Evolutionary conservation across 2,329 filamentous ascomycete genomes (phyloP), one percentile per base, ranked within the genome.

Genomic region (Grosmannia serpens): DNA sequence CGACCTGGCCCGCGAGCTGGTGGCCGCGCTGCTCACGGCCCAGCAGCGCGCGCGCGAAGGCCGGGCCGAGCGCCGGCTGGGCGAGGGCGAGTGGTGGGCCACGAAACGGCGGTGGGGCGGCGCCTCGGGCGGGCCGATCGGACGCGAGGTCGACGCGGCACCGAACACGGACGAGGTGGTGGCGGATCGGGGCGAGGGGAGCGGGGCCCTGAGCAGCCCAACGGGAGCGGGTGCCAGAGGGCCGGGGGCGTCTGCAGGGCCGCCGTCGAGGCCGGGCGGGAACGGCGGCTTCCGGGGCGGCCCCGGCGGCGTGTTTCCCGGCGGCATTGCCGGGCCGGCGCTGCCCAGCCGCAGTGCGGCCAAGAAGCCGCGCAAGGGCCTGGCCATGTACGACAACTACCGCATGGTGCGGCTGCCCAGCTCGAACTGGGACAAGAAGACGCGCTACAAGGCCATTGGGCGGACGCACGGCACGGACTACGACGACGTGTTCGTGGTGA

Each of bases 401-500:
- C 77, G 83, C 59, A 84, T 82, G 75, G 73, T 86, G 51, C 75
- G 80, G 2, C 79, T 78, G 10, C 83, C 83, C 0, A 70, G 78
- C 11, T 71, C 75, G 8, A 78, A 75, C 26, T 86, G 83, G 83
- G 83, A 86, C 65, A 74, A 73, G 59, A 84, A 83, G 69, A 76
- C 78, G 33, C 73, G 75, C 38, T 86, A 85, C 66, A 69, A 74
- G 61, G 75, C 81, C 26, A 80, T 86, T 59, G 83, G 83, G 6
- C 78, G 76, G 62, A 67, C 68, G 13, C 64, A 64, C 1, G 77
- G 76, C 2, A 72, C 68, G 2, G 73, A 73, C 38, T 79, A 78
- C 64, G 83, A 86, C 62, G 83, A 86, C 63, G 71, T 86, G 2
- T 86, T 84, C 62, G 73, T 86, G 47, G 67, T 86, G 47, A 84